These are phyloP conservation scores for Periglandula ipomoeae DNA, from an alignment of 2,329 filamentous ascomycete species.

Conservation along the genomic window DNA sequence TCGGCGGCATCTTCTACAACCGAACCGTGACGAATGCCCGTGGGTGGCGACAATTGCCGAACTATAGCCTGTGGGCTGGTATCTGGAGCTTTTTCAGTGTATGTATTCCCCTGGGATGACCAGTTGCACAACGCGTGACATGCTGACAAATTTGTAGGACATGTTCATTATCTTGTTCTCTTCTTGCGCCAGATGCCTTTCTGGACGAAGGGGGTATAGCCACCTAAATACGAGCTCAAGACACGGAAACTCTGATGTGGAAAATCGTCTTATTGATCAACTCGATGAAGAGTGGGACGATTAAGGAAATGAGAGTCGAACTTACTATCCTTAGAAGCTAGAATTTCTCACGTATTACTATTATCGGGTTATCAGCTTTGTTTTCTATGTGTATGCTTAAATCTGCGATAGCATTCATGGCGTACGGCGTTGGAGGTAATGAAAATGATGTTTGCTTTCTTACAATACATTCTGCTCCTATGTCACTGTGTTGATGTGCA, in stretches of 20 bases:
- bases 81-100: conserved; percentile 75
- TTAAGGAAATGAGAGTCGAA: conserved; percentile 18
- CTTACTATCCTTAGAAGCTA: not conserved
- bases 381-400: not conserved
- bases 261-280: conserved; percentile 91
- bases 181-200: conserved; percentile 58
- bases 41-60: conserved; percentile 91
- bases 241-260: conserved; percentile 58
- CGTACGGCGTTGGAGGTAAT: not conserved
- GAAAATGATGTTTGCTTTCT: not conserved
- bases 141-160: conserved; percentile 34
- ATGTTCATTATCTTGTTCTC: conserved; percentile 60
- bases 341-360: not conserved
- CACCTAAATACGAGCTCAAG: conserved; percentile 48
- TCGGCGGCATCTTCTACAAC: conserved; percentile 93
- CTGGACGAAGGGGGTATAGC: conserved; percentile 57
- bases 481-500: too few species aligned
- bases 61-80: conserved; percentile 86
- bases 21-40: conserved; percentile 88
- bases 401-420: not conserved
- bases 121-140: conserved; percentile 16
- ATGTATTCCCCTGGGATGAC: conserved; percentile 25
- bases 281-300: conserved; percentile 97
- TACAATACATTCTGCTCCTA: not conserved
- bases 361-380: not conserved